A percentile compares a stretch with the other conserved stretches of the same genome.
phyloP scores from a whole-genome alignment of 768 basidiomycete genomes.

The Atractiella rhizophila region DNA sequence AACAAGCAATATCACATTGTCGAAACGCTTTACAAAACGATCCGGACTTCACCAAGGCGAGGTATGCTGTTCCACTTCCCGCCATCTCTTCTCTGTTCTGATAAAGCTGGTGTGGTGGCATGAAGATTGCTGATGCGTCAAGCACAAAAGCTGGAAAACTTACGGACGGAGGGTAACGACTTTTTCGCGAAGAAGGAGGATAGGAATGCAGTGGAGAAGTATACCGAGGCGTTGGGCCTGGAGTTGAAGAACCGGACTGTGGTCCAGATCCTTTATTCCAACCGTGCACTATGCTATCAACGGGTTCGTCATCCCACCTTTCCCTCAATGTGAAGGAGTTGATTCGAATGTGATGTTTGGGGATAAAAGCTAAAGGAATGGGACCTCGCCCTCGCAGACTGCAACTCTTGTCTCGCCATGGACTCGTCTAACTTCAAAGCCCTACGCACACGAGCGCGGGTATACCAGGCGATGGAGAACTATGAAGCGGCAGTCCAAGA shows the following conservation, averaged over 20 bases:
- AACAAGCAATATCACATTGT: constrained; percentile 45
- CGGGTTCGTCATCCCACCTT: not conserved
- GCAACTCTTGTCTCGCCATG: constrained; percentile 38
- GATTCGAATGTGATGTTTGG: too few species aligned
- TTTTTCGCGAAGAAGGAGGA: constrained; percentile 41
- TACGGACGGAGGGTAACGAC: constrained; percentile 56
- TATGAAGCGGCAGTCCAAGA: constrained; percentile 46
- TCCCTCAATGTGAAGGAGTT: not conserved
- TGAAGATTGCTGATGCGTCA: too few species aligned
- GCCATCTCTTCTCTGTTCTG: not conserved
- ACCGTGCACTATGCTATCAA: constrained; percentile 44
- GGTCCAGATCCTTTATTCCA: constrained; percentile 51
- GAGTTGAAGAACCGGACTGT: constrained; percentile 49
- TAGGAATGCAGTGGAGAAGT: constrained; percentile 40
- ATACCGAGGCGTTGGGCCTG: constrained; percentile 42
- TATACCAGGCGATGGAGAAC: constrained; percentile 45
- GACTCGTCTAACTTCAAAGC: constrained; percentile 53
- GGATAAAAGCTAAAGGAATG: constrained; percentile 39
- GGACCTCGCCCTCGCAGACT: constrained; percentile 46
- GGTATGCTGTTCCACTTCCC: constrained; percentile 8
- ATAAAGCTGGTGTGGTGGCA: not conserved
- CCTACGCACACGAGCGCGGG: constrained; percentile 58
- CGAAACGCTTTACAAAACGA: constrained; percentile 48
- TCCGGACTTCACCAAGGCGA: constrained; percentile 44
- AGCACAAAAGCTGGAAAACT: constrained; percentile 40